Evolutionary conservation across 1,284 basidiomycete genomes (phyloP).

Genomic region (Fistulinella cinereoalba): DNA sequence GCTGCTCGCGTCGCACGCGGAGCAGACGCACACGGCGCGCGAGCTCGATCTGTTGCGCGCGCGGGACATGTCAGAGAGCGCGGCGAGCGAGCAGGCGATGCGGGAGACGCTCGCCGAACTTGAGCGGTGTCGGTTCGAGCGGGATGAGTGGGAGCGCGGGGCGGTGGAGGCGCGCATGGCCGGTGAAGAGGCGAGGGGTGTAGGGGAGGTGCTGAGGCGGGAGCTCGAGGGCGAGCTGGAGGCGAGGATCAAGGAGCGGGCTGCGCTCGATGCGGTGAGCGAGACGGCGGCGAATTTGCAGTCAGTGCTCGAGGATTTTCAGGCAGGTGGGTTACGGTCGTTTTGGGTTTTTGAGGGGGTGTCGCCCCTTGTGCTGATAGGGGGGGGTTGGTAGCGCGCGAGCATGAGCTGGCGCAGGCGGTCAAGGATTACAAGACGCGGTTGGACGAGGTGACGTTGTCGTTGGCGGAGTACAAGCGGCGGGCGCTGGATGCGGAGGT

Average conservation of each 20-base stretch:
- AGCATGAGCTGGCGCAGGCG: slow-evolving; percentile 74
- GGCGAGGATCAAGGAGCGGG: slow-evolving; percentile 50
- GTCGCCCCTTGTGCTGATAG: slow-evolving; percentile 19
- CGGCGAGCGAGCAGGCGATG: slow-evolving; percentile 76
- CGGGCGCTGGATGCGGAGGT: slow-evolving; percentile 87
- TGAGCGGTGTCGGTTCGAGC: slow-evolving; percentile 78
- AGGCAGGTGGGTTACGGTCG: slow-evolving; percentile 62
- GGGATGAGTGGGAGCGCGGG: slow-evolving; percentile 85
- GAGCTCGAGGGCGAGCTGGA: slow-evolving; percentile 67
- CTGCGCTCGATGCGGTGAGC: slow-evolving; percentile 64
- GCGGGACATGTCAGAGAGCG: slow-evolving; percentile 64
- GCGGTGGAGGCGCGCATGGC: slow-evolving; percentile 72
- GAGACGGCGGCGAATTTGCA: slow-evolving; percentile 84
- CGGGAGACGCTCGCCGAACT: slow-evolving; percentile 79
- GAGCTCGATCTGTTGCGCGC: slow-evolving; percentile 70
- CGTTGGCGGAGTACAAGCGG: slow-evolving; percentile 81
- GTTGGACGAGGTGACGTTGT: slow-evolving; percentile 66
- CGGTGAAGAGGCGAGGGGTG: slow-evolving; percentile 63
- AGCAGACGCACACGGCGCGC: slow-evolving; percentile 62
- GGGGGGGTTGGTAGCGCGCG: slow-evolving; percentile 42
- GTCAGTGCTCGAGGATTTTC: slow-evolving; percentile 93
- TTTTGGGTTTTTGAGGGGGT: not conserved
- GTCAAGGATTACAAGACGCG: slow-evolving; percentile 80
- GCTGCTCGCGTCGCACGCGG: slow-evolving; percentile 69
- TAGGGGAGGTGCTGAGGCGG: slow-evolving; percentile 57